Conservation (phyloP, 768 basidiomycete species). For the Leucosporidium creatinivorum region DNA sequence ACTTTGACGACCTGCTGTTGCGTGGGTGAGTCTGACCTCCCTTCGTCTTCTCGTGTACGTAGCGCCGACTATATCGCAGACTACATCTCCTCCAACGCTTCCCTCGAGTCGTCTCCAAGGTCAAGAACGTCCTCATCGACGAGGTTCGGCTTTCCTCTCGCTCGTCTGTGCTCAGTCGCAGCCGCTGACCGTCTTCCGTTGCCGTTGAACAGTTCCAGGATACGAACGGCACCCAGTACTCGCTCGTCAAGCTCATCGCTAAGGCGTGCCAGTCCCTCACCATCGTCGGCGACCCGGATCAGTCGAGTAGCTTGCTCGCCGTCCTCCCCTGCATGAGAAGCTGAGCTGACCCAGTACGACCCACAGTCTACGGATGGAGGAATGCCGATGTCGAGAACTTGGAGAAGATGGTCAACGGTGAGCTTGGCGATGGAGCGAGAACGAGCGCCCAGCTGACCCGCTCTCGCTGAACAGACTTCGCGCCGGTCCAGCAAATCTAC, state of each 20-base stretch:
- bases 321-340: not conserved
- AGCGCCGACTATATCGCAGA: not conserved
- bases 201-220: slow-evolving; percentile 75
- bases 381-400: slow-evolving; percentile 65
- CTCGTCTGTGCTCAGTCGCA: not conserved
- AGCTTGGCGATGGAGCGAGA: slow-evolving; percentile 28
- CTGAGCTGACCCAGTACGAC: not conserved
- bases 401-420: slow-evolving; percentile 60
- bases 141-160: slow-evolving; percentile 7
- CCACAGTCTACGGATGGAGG: slow-evolving; percentile 71
- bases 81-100: slow-evolving; percentile 47
- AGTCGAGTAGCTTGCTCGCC: slow-evolving; percentile 54
- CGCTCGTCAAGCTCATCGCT: slow-evolving; percentile 65
- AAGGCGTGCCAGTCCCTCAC: slow-evolving; percentile 53
- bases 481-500: slow-evolving; percentile 58
- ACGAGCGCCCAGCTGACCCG: not conserved
- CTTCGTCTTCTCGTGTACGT: not conserved
- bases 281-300: slow-evolving; percentile 85
- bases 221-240: slow-evolving; percentile 73
- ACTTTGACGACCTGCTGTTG: slow-evolving; percentile 78
- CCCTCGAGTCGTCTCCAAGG: slow-evolving; percentile 52
- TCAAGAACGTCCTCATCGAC: slow-evolving; percentile 51
- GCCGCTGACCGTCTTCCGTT: not conserved
- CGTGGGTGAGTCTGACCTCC: slow-evolving; percentile 59
- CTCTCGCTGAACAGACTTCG: slow-evolving; percentile 51